Percentiles rank a stretch among this genome's conserved stretches.
Conservation (phyloP, 345 rosid genomes). For the Hevea brasiliensis region DNA sequence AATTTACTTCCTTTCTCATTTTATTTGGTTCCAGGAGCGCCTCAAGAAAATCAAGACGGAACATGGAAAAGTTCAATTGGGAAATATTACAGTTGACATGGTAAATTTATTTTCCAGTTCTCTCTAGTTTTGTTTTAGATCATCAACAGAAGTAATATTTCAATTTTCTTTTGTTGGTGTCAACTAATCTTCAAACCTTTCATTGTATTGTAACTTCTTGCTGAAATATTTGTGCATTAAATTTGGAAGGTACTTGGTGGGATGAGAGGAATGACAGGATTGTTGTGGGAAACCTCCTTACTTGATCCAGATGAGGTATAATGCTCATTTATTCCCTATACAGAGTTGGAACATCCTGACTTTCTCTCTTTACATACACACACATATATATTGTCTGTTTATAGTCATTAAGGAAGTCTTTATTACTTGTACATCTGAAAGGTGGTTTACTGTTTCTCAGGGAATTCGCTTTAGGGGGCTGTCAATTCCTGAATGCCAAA, state of each 20-base stretch:
- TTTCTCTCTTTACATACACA: too few relatives aligned
- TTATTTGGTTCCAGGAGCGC: conserved; percentile 62
- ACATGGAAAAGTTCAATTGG: conserved; percentile 65
- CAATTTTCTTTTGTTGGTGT: background rate
- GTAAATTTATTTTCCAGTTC: background rate
- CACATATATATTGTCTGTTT: too few relatives aligned
- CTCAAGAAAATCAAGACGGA: conserved; percentile 81
- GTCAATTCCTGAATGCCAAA: conserved; percentile 97
- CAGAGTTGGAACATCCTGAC: background rate
- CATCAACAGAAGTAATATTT: background rate
- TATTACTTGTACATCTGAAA: conserved; percentile 1
- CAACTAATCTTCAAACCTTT: background rate
- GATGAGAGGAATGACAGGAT: conserved; percentile 99
- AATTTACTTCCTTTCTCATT: background rate
- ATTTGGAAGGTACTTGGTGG: conserved; percentile 82
- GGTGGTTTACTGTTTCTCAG: conserved; percentile 39
- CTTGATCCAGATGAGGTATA: conserved; percentile 94
- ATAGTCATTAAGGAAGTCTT: background rate
- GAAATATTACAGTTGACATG: too few relatives aligned
- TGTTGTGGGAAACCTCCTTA: conserved; percentile 96
- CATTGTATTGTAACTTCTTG: background rate
- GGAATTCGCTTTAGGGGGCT: conserved; percentile 95
- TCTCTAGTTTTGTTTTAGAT: background rate
- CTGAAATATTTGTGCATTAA: conserved; percentile 11
- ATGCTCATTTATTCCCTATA: background rate